Evolutionary conservation across 192 early-diverging fungal species (phyloP).

Genomic region (Lobosporangium transversale): DNA sequence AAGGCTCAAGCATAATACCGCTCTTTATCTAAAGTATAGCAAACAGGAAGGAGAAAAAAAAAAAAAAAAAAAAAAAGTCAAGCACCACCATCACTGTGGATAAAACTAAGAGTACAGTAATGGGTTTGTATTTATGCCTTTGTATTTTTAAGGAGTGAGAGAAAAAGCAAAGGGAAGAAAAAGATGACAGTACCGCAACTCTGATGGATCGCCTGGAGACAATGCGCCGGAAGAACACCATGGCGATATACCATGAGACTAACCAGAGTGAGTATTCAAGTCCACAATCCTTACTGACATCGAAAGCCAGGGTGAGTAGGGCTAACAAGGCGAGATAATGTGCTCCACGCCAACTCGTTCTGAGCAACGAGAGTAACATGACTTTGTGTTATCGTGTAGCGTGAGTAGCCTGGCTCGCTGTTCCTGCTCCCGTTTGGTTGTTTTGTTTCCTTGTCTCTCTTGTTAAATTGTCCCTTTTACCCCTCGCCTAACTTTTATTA

Average conservation of each 20-base stretch:
- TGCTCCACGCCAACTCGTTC: slow-evolving; percentile 28
- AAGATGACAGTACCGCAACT: slow-evolving; percentile 35
- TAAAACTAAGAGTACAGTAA: not conserved
- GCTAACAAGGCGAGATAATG: slow-evolving; percentile 45
- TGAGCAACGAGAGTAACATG: slow-evolving; percentile 41
- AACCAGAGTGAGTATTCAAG: slow-evolving; percentile 50
- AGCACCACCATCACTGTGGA: not conserved
- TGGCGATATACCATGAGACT: slow-evolving; percentile 36
- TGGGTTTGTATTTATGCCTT: too few species aligned
- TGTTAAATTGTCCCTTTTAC: too few species aligned
- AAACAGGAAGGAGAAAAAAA: not conserved
- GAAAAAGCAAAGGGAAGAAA: too few species aligned
- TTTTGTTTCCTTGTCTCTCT: too few species aligned
- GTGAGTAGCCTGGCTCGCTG: too few species aligned
- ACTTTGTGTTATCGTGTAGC: not conserved
- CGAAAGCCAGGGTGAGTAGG: slow-evolving; percentile 40
- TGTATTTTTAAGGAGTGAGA: too few species aligned
- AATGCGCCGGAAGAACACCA: slow-evolving; percentile 22
- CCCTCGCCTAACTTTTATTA: too few species aligned
- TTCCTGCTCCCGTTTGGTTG: too few species aligned
- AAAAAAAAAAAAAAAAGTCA: not conserved
- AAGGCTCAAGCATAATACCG: slow-evolving; percentile 21
- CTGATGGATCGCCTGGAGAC: slow-evolving; percentile 15
- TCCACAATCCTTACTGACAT: slow-evolving; percentile 34
- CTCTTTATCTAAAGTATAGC: slow-evolving; percentile 15